These are phyloP conservation scores for Debaryomyces prosopidis DNA, from an alignment of 805 yeast species.

Conservation along the genomic window DNA sequence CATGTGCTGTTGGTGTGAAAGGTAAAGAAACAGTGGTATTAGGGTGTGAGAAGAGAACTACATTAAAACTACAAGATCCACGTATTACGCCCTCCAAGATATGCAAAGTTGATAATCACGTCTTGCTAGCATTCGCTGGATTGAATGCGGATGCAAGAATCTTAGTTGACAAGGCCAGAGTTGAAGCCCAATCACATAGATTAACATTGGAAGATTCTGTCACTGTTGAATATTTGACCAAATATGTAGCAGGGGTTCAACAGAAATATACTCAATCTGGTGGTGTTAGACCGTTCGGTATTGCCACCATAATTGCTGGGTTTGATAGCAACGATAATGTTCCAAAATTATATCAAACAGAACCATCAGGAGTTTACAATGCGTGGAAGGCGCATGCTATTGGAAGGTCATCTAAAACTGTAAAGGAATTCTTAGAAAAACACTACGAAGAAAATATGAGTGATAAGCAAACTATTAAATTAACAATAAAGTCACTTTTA, in stretches of 20 bases:
- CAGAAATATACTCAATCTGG: conserved; percentile 97
- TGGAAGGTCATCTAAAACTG: conserved; percentile 93
- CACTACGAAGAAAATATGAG: conserved; percentile 66
- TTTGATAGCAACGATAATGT: conserved; percentile 81
- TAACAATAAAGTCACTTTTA: conserved; percentile 81
- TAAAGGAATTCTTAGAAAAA: conserved; percentile 91
- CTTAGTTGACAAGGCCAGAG: conserved; percentile 90
- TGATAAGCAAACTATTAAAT: conserved; percentile 70
- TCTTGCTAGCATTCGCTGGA: conserved; percentile 93
- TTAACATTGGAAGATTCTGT: conserved; percentile 95
- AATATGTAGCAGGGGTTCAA: conserved; percentile 96
- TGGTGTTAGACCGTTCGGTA: conserved; percentile 98
- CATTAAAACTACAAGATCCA: conserved; percentile 93
- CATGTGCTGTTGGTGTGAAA: conserved; percentile 96
- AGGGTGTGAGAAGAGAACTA: conserved; percentile 96
- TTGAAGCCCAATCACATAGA: conserved; percentile 94
- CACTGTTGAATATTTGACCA: conserved; percentile 85
- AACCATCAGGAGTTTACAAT: conserved; percentile 94
- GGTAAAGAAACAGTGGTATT: conserved; percentile 86
- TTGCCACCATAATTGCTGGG: conserved; percentile 92
- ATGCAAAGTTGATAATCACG: conserved; percentile 86
- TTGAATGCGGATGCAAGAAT: conserved; percentile 98
- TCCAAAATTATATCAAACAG: conserved; percentile 90
- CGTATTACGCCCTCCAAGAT: conserved; percentile 95
- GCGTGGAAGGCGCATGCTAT: conserved; percentile 99